Evolutionary conservation across 2,329 filamentous ascomycete genomes (phyloP).

Genomic region (Aureobasidium leucospermi): DNA sequence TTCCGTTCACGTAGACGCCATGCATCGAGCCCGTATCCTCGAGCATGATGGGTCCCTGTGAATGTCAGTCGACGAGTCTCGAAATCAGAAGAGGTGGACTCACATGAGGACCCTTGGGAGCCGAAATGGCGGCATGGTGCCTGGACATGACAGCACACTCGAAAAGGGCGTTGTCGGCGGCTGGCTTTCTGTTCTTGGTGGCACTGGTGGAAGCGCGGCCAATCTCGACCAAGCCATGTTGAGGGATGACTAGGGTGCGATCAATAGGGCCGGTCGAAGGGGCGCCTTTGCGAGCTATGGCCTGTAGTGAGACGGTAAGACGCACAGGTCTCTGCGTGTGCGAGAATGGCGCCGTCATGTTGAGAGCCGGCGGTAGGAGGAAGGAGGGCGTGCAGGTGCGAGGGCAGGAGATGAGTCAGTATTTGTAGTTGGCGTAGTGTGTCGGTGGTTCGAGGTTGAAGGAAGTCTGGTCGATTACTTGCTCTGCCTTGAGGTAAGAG

Average conservation of each 20-base stretch:
- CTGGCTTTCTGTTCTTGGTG: conserved; percentile 25
- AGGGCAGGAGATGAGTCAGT: neutral
- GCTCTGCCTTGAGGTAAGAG: neutral
- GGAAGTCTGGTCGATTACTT: neutral
- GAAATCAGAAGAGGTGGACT: conserved; percentile 5
- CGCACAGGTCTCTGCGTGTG: neutral
- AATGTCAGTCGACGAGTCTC: conserved; percentile 5
- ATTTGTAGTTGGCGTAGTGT: neutral
- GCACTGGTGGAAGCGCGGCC: conserved; percentile 37
- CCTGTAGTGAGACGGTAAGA: neutral
- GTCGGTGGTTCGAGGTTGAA: neutral
- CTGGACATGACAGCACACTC: conserved; percentile 31
- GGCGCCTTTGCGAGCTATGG: neutral
- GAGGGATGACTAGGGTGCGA: neutral
- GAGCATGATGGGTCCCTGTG: conserved; percentile 21
- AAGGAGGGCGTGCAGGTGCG: neutral
- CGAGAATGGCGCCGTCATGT: neutral
- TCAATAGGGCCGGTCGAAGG: neutral
- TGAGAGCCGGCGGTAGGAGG: neutral
- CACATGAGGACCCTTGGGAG: conserved; percentile 10
- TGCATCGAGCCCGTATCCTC: conserved; percentile 27
- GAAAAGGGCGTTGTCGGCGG: conserved; percentile 27
- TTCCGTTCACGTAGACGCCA: conserved; percentile 29
- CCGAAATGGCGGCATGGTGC: conserved; percentile 26
- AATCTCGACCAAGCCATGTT: conserved; percentile 26